Percentiles rank a stretch among this genome's conserved stretches.
phyloP scores from a whole-genome alignment of 192 early-diverging fungal genomes.

The Gaertneriomyces sp. region DNA sequence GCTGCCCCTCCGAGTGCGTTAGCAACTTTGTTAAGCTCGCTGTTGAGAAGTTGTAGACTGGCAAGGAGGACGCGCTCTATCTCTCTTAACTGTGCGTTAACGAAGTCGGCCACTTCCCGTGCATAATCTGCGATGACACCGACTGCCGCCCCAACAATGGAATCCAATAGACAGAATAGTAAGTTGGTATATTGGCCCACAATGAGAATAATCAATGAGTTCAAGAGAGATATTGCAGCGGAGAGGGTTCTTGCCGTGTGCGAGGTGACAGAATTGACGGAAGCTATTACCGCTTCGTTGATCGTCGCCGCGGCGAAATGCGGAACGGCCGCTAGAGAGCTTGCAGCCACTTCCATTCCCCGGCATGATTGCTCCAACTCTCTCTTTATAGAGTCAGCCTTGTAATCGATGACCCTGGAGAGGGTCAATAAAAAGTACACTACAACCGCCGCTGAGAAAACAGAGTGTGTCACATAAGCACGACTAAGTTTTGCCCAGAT shows the following conservation, averaged over 20 bases:
- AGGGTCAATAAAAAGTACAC: slow-evolving; percentile 13
- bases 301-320: slow-evolving; percentile 22
- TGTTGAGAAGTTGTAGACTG: slow-evolving; percentile 18
- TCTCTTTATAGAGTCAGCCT: slow-evolving; percentile 17
- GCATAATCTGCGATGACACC: slow-evolving; percentile 17
- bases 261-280: slow-evolving; percentile 9
- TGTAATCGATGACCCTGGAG: slow-evolving; percentile 1
- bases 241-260: slow-evolving; percentile 13
- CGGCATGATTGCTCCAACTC: slow-evolving; percentile 10
- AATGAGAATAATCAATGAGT: slow-evolving; percentile 17
- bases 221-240: slow-evolving; percentile 17
- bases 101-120: slow-evolving; percentile 13
- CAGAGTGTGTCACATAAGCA: slow-evolving; percentile 19
- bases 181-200: slow-evolving; percentile 15
- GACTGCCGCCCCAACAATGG: slow-evolving; percentile 17
- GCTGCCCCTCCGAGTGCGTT: slow-evolving; percentile 4
- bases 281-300: slow-evolving; percentile 9
- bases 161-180: slow-evolving; percentile 25
- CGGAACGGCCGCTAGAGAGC: slow-evolving; percentile 20
- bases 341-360: slow-evolving; percentile 22
- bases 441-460: slow-evolving; percentile 18
- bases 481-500: slow-evolving; percentile 21
- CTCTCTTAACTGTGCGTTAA: slow-evolving; percentile 21
- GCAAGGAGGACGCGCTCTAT: slow-evolving; percentile 8
- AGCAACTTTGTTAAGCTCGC: slow-evolving; percentile 6